Evolutionary conservation across 768 basidiomycete species (phyloP).

Genomic region (Termitomyces sp.): DNA sequence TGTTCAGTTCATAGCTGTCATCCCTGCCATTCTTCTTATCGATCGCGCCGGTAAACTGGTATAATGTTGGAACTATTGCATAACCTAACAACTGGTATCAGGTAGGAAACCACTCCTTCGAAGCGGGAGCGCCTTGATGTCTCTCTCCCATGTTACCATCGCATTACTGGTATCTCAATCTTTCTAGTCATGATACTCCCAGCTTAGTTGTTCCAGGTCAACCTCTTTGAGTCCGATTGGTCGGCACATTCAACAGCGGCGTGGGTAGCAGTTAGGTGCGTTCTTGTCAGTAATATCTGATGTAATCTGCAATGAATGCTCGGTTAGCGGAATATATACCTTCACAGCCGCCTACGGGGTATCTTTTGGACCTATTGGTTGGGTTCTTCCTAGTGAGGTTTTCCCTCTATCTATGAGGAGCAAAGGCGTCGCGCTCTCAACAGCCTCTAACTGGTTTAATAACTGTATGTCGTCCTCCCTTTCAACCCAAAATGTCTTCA

Average conservation of each 20-base stretch:
- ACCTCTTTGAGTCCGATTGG: constrained; percentile 53
- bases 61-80: background rate
- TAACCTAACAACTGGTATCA: constrained; percentile 12
- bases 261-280: constrained; percentile 66
- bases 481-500: background rate
- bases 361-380: constrained; percentile 75
- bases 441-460: constrained; percentile 83
- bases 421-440: constrained; percentile 78
- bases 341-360: constrained; percentile 77
- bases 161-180: constrained; percentile 46
- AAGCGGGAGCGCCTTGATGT: constrained; percentile 62
- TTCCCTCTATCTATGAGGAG: constrained; percentile 76
- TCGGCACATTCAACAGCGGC: constrained; percentile 47
- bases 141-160: constrained; percentile 56
- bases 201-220: constrained; percentile 29
- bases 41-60: constrained; percentile 49
- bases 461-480: constrained; percentile 46
- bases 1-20: constrained; percentile 69
- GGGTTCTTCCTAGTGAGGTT: constrained; percentile 82
- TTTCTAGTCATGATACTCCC: background rate
- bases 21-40: constrained; percentile 68
- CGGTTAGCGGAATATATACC: constrained; percentile 52
- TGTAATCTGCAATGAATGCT: background rate
- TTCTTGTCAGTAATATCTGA: background rate
- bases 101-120: constrained; percentile 64